Evolutionary conservation across 495 filamentous ascomycete species (phyloP), one percentile per base, ranked within the genome.

Genomic region (Saxophila tyrrhenica): DNA sequence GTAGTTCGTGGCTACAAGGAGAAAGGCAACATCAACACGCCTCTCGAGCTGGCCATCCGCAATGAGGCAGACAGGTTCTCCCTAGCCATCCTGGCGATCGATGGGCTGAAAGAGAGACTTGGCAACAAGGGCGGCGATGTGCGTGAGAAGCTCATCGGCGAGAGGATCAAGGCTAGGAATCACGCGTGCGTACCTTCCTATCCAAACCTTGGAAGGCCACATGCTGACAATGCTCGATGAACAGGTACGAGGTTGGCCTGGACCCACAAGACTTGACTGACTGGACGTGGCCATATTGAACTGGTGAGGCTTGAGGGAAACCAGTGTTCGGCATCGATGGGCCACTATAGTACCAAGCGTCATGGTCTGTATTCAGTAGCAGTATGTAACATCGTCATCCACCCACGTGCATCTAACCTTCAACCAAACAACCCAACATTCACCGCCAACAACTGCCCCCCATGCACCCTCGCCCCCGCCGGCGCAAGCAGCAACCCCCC

Each of bases 1-100:
- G 7, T 13, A 35, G 83, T 86, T n/a, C 70, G 80, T 22, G 84
- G 82, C 0, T 86, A 86, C 70, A 78, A 74, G 61, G 83, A 86
- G 74, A 86, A 86, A 74, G 83, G 83, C 39, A 86, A 86, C 59
- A 88, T 86, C 62, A 81, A 88, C 63, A 86, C 82, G 0, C 83
- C 82, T 3, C 78, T 86, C 29, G 82, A 86, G 64, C 67, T 88
- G 39, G 83, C 83, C 10, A 78, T 86, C 62, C 72, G 83, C 48
- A 88, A 88, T 65, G 71, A 78, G 49, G 83, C 82, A 1, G 83
- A 87, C 65, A 72, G 83, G 25, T 88, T 79, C 63, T 81, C 78
- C 61, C 66, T 88, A 20, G 83, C 84, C 5, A 84, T 88, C 58
- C 79, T 80, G 62, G 83, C 82, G 3, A 85, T 88, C 57, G 83